A percentile compares a stretch with the other conserved stretches of the same genome.
Conservation (phyloP, 495 filamentous ascomycete species). For the Jackrogersella multiformis region DNA sequence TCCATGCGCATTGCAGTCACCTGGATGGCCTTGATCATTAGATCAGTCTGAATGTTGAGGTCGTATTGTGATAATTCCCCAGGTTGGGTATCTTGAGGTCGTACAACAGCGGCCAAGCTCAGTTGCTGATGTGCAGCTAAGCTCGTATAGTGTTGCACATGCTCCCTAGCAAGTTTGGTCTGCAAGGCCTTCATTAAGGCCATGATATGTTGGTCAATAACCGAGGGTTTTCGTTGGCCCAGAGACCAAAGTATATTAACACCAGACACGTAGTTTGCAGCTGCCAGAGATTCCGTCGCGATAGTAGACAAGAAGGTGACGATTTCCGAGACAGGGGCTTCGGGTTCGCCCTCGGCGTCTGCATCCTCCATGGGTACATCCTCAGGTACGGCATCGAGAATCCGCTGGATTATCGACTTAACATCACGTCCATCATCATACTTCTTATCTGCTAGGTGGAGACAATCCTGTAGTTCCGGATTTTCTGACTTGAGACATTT, state of each 20-base stretch:
- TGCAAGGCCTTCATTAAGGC: conserved; percentile 93
- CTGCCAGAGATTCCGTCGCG: conserved; percentile 82
- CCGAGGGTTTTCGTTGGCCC: conserved; percentile 79
- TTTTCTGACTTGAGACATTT: conserved; percentile 88
- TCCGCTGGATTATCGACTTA: conserved; percentile 76
- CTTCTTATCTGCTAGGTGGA: conserved; percentile 76
- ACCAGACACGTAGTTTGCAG: conserved; percentile 80
- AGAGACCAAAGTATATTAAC: conserved; percentile 93
- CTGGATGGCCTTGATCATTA: conserved; percentile 95
- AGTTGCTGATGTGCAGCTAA: conserved; percentile 55
- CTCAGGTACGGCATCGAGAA: conserved; percentile 90
- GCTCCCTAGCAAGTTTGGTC: conserved; percentile 90
- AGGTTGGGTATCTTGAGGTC: conserved; percentile 55
- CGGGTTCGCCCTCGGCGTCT: conserved; percentile 81
- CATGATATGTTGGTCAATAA: conserved; percentile 88
- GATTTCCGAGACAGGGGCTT: conserved; percentile 77
- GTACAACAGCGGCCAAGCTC: conserved; percentile 54
- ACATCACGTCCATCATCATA: conserved; percentile 68
- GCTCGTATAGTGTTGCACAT: conserved; percentile 77
- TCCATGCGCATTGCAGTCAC: conserved; percentile 91
- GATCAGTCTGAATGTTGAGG: conserved; percentile 80
- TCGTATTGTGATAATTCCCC: conserved; percentile 77
- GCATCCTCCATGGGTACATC: conserved; percentile 88
- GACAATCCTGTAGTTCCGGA: conserved; percentile 88
- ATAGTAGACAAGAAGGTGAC: conserved; percentile 81